Conservation (phyloP, 441 rosid species). For the Euphorbia schlechtendalii region DNA sequence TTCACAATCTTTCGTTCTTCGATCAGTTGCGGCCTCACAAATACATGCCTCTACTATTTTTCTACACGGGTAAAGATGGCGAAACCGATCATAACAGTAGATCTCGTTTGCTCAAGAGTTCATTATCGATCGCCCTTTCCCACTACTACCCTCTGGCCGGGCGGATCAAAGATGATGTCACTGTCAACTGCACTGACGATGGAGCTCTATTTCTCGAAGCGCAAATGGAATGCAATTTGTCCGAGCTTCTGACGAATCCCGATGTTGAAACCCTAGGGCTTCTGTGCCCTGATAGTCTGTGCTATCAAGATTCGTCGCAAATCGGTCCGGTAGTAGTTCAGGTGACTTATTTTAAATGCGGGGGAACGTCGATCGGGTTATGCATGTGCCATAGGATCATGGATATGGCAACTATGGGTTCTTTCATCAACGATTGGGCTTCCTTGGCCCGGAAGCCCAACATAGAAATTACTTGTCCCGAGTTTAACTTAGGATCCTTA, state of each 20-base stretch:
- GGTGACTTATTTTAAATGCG: slow-evolving; percentile 18
- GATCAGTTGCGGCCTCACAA: slow-evolving; percentile 1
- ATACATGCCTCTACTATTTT: slow-evolving; percentile 2
- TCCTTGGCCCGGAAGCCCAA: no score
- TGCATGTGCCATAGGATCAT: slow-evolving; percentile 24
- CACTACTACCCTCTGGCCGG: slow-evolving; percentile 4
- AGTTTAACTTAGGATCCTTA: slow-evolving; percentile 11
- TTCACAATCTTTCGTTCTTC: slow-evolving; percentile 8
- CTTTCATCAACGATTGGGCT: slow-evolving; percentile 21
- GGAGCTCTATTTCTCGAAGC: slow-evolving; percentile 7
- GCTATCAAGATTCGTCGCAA: not conserved
- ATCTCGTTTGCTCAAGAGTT: not conserved
- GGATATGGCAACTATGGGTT: slow-evolving; percentile 14
- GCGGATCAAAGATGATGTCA: slow-evolving; percentile 7
- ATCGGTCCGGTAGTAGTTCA: slow-evolving; percentile 19
- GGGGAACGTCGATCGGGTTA: slow-evolving; percentile 25
- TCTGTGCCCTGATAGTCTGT: slow-evolving; percentile 3
- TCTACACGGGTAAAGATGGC: not conserved
- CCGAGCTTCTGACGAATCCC: slow-evolving; percentile 6
- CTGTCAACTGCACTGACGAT: not conserved
- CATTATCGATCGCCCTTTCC: not conserved
- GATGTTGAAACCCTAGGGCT: not conserved
- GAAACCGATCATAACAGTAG: no score
- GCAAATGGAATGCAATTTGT: not conserved
- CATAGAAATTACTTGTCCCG: slow-evolving; percentile 1